Conservation (phyloP, 305 asterid genomes). For the Andrographis paniculata region DNA sequence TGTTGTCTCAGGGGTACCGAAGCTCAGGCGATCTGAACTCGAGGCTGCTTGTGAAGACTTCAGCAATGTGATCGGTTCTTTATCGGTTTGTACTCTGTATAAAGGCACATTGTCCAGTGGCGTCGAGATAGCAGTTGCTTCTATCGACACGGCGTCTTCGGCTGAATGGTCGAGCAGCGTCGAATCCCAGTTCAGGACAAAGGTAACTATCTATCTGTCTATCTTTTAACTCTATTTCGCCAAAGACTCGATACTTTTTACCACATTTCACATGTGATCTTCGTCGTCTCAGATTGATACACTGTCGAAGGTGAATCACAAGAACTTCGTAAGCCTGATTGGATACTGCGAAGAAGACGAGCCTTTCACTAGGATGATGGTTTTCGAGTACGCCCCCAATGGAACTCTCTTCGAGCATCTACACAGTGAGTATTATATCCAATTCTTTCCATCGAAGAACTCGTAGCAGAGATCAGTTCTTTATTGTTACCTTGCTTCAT, state of each 20-base stretch:
- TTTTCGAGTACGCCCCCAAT: slow-evolving; percentile 95
- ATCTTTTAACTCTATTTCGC: too few species aligned
- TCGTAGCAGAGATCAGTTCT: too few species aligned
- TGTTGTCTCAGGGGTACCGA: slow-evolving; percentile 69
- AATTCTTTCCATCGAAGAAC: too few species aligned
- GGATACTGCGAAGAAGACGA: slow-evolving; percentile 78
- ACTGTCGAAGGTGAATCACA: slow-evolving; percentile 75
- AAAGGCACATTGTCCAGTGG: slow-evolving; percentile 92
- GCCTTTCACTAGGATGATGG: slow-evolving; percentile 94
- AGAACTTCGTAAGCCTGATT: slow-evolving; percentile 78
- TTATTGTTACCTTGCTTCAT: background rate
- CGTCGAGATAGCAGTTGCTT: slow-evolving; percentile 79
- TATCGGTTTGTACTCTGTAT: slow-evolving; percentile 52
- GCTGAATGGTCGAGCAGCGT: slow-evolving; percentile 72
- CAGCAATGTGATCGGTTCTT: slow-evolving; percentile 82
- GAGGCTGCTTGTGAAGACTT: slow-evolving; percentile 95
- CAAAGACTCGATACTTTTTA: too few species aligned
- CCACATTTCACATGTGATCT: too few species aligned
- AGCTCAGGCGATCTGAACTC: slow-evolving; percentile 72
- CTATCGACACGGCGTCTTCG: slow-evolving; percentile 38
- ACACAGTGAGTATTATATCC: slow-evolving; percentile 79
- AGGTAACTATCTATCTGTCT: slow-evolving; percentile 58
- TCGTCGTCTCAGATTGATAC: slow-evolving; percentile 39
- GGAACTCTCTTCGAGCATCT: slow-evolving; percentile 97
- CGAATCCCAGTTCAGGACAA: slow-evolving; percentile 67